Percentiles rank a stretch among this genome's conserved stretches.
These are phyloP conservation scores for Aspergillus brunneoviolaceus DNA, from an alignment of 2,329 filamentous ascomycete species.

Conservation along the genomic window DNA sequence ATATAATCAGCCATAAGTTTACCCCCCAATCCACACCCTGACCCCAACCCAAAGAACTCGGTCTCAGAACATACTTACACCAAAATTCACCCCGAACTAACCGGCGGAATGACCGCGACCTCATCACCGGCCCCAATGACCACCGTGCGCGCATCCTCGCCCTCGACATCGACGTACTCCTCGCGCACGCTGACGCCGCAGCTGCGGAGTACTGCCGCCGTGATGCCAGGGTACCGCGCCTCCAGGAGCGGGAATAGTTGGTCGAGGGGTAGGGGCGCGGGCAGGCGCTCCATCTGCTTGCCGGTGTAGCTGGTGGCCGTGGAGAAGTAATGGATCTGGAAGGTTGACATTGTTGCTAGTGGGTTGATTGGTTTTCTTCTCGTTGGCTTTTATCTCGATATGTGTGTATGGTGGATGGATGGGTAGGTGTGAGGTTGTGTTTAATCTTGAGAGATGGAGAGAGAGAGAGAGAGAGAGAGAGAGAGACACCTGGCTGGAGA, in stretches of 20 bases:
- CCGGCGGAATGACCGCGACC: slow-evolving; percentile 49
- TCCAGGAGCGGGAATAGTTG: slow-evolving; percentile 42
- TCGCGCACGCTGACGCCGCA: slow-evolving; percentile 45
- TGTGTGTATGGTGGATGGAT: no score
- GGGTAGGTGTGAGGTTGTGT: no score
- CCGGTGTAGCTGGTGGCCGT: slow-evolving; percentile 43
- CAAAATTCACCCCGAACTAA: slow-evolving; percentile 44
- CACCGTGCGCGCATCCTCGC: slow-evolving; percentile 18
- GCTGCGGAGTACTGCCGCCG: slow-evolving; percentile 37
- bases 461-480: no score
- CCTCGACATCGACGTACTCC: slow-evolving; percentile 45
- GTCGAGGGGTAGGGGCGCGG: slow-evolving; percentile 42
- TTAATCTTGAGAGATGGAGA: no score
- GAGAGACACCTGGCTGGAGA: no score
- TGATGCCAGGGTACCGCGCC: slow-evolving; percentile 42
- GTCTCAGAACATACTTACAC: not conserved
- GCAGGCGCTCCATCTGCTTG: slow-evolving; percentile 41
- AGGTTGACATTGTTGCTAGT: slow-evolving; percentile 23
- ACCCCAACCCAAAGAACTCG: not conserved
- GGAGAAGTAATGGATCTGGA: slow-evolving; percentile 50
- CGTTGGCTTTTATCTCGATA: no score
- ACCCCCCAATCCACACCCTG: not conserved
- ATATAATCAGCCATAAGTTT: not conserved
- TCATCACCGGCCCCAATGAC: slow-evolving; percentile 42
- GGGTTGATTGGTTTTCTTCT: not conserved